Conservation (phyloP, 1,139 yeast species). For the Zygosaccharomyces sapae region DNA sequence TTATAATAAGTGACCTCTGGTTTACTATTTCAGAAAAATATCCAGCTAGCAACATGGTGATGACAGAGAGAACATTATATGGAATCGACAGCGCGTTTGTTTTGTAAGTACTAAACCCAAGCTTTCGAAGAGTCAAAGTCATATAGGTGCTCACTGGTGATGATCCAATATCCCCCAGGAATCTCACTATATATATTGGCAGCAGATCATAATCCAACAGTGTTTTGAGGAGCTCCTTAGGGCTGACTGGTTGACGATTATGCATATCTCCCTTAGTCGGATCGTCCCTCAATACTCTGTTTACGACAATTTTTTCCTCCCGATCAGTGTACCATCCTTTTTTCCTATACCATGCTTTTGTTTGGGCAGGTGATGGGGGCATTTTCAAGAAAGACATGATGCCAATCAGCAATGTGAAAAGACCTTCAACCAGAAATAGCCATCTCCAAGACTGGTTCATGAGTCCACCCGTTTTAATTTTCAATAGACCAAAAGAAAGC, state of each 20-base stretch:
- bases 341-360: slow-evolving; percentile 48
- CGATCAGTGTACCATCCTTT: slow-evolving; percentile 63
- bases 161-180: slow-evolving; percentile 40
- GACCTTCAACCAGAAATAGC: slow-evolving; percentile 63
- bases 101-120: slow-evolving; percentile 55
- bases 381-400: slow-evolving; percentile 49
- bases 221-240: slow-evolving; percentile 39
- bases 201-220: slow-evolving; percentile 52
- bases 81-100: slow-evolving; percentile 58
- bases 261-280: slow-evolving; percentile 68
- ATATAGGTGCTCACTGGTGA: slow-evolving; percentile 47
- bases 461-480: slow-evolving; percentile 37
- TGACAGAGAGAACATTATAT: slow-evolving; percentile 38
- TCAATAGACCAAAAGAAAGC: slow-evolving; percentile 46
- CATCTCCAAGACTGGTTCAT: slow-evolving; percentile 57
- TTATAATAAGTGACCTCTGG: slow-evolving; percentile 38
- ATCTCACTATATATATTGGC: slow-evolving; percentile 49
- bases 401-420: slow-evolving; percentile 54
- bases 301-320: slow-evolving; percentile 60
- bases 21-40: slow-evolving; percentile 40
- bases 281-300: slow-evolving; percentile 61
- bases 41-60: slow-evolving; percentile 37
- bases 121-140: slow-evolving; percentile 47
- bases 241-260: slow-evolving; percentile 51
- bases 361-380: slow-evolving; percentile 58